Conservation (phyloP, 148 eudicot genomes). For the Camellia granthamiana region DNA sequence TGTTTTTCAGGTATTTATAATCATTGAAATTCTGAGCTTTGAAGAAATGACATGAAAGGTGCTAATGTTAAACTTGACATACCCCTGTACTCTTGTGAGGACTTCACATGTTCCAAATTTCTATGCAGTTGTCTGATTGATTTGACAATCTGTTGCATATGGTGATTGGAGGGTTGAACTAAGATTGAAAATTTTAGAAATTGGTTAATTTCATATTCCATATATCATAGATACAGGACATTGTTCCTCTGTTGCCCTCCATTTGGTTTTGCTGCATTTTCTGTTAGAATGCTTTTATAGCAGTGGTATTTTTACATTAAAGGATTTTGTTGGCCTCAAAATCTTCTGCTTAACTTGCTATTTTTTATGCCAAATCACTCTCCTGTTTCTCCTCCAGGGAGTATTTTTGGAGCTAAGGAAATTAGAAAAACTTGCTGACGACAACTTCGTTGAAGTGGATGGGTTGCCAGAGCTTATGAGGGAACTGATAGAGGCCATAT, state of each 20-base stretch:
- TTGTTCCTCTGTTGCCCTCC: no score
- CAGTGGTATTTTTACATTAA: not conserved
- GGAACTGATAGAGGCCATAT: constrained; percentile 33
- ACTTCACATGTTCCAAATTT: not conserved
- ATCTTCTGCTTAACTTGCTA: not conserved
- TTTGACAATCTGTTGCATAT: not conserved
- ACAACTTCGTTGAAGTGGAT: constrained; percentile 25
- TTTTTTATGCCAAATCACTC: not conserved
- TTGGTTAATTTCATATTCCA: not conserved
- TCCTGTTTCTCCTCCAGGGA: constrained; percentile 22
- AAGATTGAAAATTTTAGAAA: not conserved
- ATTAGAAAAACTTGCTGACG: constrained; percentile 39
- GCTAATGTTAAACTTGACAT: not conserved
- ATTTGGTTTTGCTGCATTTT: no score
- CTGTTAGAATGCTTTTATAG: not conserved
- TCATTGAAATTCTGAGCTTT: not conserved
- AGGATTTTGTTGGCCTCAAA: not conserved
- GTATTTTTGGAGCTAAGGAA: constrained; percentile 37
- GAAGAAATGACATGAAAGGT: not conserved
- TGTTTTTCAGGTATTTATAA: constrained; percentile 37
- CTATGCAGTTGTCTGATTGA: not conserved
- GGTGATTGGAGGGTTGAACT: no score
- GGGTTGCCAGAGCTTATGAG: constrained; percentile 29
- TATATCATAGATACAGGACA: not conserved
- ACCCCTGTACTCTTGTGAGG: not conserved